Evolutionary conservation across 1,284 basidiomycete species (phyloP).

Genomic region (Volvariella surrecta): DNA sequence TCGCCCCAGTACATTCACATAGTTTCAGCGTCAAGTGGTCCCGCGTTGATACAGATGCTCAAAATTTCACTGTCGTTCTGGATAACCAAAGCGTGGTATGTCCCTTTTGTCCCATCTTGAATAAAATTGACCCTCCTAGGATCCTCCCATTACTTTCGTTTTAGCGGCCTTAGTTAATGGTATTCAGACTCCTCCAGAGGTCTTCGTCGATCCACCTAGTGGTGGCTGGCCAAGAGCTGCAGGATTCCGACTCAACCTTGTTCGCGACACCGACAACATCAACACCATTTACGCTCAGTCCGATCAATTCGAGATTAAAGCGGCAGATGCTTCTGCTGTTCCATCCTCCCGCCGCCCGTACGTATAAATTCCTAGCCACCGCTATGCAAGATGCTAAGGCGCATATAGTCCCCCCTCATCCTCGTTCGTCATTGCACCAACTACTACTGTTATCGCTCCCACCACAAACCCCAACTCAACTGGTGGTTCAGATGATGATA

Average conservation of each 20-base stretch:
- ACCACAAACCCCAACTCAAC: too few relatives aligned
- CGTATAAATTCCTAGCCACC: too few relatives aligned
- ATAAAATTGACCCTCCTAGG: conserved; percentile 13
- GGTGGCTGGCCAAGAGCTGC: conserved; percentile 49
- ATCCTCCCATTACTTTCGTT: conserved; percentile 27
- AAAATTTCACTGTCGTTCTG: conserved; percentile 63
- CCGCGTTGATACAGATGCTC: conserved; percentile 53
- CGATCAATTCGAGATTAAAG: conserved; percentile 42
- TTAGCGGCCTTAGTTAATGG: conserved; percentile 44
- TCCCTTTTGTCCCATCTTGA: conserved; percentile 6
- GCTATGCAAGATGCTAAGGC: too few relatives aligned
- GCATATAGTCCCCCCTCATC: too few relatives aligned
- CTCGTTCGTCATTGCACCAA: too few relatives aligned
- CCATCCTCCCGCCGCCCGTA: too few relatives aligned
- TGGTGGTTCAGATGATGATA: too few relatives aligned
- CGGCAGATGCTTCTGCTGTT: conserved; percentile 12
- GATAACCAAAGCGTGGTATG: conserved; percentile 44
- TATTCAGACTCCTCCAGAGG: conserved; percentile 16
- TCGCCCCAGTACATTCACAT: conserved; percentile 7
- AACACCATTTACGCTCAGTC: conserved; percentile 61
- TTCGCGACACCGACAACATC: conserved; percentile 34
- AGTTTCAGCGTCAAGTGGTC: conserved; percentile 43
- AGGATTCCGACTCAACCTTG: conserved; percentile 64
- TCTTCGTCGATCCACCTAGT: conserved; percentile 39
- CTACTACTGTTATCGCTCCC: too few relatives aligned